Base-by-base conservation (phyloP, 257 asterid genomes). In the Primulina eburnea region DNA sequence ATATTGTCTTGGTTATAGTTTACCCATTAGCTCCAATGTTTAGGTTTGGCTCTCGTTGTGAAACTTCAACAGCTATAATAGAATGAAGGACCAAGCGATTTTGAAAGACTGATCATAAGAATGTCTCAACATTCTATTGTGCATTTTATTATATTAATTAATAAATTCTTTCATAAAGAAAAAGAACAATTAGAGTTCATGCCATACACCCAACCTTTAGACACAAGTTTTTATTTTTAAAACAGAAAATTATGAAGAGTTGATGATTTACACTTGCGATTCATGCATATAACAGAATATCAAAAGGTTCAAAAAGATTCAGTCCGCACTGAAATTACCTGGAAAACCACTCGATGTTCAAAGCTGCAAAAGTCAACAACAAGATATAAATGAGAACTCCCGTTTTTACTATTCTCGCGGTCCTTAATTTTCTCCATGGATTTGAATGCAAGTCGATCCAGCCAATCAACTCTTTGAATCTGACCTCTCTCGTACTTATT, bases 401-500 rank as follows among this genome's bases (percentile, higher is more conserved):
- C 99, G 75, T 81, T 87, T 82, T 85, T 89, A 62, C 72, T 77
- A 78, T 77, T 87, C 73, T 93, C 95, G 8, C 80, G 85, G 71
- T 93, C 99, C 80, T 89, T 90, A 75, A 89, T 86, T 82, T 88
- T 93, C 77, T 93, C 99, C 95, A 93, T 89, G 70, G 96, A 47
- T 81, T 90, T 89, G 78, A 93, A 93, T 35, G 97, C 88, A 62
- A 93, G 95, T 53, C 99, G 85, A 77, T 93, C 99, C 64, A 90
- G 89, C 99, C 99, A 93, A 86, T 93, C 99, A 80, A 93, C 91
- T 77, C 96, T 89, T 76, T 90, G 99, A 76, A 93, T 87, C 79
- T 90, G 97, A 63, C 97, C 99, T 75, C 99, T 85, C 83, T 93
- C 99, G 68, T 90, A 93, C 82, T 90, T 93, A 75, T 89, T 93